Evolutionary conservation across 2,329 filamentous ascomycete genomes (phyloP).

Genomic region (Neofusicoccum cordaticola): DNA sequence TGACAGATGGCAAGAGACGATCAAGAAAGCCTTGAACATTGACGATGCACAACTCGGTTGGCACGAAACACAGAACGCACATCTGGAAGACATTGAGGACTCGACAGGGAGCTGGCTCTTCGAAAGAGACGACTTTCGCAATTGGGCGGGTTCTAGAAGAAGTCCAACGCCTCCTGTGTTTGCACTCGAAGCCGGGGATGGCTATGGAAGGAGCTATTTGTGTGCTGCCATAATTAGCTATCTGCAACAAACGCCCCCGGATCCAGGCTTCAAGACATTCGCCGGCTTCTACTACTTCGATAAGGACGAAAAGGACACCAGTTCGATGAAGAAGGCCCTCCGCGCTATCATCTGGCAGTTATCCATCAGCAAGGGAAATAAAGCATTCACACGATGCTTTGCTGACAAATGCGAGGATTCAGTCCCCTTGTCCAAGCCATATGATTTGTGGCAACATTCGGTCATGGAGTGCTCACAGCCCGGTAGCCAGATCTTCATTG

Average conservation of each 20-base stretch:
- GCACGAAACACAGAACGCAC: neutral
- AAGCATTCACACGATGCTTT: neutral
- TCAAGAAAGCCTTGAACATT: neutral
- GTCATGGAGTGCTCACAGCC: neutral
- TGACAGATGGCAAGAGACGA: neutral
- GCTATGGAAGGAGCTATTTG: neutral
- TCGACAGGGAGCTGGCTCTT: neutral
- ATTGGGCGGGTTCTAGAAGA: neutral
- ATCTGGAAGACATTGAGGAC: neutral
- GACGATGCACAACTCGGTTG: neutral
- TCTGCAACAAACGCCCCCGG: neutral
- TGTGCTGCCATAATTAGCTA: neutral
- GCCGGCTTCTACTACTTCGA: slow-evolving; percentile 1
- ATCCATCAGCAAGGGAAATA: neutral
- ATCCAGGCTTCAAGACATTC: neutral
- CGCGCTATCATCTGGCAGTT: neutral
- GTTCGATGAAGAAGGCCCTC: neutral
- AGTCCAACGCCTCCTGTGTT: neutral
- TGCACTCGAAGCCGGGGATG: neutral
- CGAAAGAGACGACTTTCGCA: neutral
- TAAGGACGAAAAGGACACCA: neutral
- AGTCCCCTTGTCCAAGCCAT: neutral
- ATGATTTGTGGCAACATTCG: neutral
- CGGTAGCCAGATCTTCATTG: neutral
- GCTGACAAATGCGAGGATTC: neutral